Percentiles rank a stretch among this genome's conserved stretches.
Evolutionary conservation across 2,329 filamentous ascomycete genomes (phyloP).

Genomic region (Arthroderma sp.): DNA sequence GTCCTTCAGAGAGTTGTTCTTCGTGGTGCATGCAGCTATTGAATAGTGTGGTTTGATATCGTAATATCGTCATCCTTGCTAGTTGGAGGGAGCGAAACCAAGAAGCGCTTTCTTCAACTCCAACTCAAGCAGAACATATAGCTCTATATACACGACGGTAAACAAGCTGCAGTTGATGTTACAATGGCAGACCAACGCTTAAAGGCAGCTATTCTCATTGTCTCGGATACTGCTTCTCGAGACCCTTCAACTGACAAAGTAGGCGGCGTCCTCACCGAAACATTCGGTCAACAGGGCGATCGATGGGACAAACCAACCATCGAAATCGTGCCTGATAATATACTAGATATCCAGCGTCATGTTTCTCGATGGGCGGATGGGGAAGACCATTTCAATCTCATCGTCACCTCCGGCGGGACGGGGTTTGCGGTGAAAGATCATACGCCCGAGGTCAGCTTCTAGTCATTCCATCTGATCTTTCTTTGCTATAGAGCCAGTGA

Average conservation of each 20-base stretch:
- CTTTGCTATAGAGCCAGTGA: background rate
- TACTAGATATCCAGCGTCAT: constrained; percentile 59
- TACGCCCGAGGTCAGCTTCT: constrained; percentile 66
- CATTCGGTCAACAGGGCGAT: constrained; percentile 53
- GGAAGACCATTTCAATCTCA: constrained; percentile 53
- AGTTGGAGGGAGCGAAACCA: background rate
- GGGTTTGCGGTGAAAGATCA: constrained; percentile 76
- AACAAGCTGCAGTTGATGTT: background rate
- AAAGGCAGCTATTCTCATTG: constrained; percentile 65
- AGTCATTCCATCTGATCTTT: background rate
- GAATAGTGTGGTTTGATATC: background rate
- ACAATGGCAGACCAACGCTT: constrained; percentile 36
- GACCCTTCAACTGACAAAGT: constrained; percentile 71
- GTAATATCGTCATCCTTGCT: background rate
- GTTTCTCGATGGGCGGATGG: constrained; percentile 62
- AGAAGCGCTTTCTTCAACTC: background rate
- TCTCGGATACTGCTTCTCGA: constrained; percentile 78
- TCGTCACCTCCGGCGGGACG: constrained; percentile 84
- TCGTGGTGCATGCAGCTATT: background rate
- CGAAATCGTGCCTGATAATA: constrained; percentile 68
- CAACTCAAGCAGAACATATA: background rate
- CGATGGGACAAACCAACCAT: constrained; percentile 60
- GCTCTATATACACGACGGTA: background rate
- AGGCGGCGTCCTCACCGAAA: constrained; percentile 51
- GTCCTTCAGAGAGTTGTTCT: background rate